Evolutionary conservation across 1,284 basidiomycete species (phyloP), one percentile per base, ranked within the genome.

Genomic region (Fomitopsis betulina): DNA sequence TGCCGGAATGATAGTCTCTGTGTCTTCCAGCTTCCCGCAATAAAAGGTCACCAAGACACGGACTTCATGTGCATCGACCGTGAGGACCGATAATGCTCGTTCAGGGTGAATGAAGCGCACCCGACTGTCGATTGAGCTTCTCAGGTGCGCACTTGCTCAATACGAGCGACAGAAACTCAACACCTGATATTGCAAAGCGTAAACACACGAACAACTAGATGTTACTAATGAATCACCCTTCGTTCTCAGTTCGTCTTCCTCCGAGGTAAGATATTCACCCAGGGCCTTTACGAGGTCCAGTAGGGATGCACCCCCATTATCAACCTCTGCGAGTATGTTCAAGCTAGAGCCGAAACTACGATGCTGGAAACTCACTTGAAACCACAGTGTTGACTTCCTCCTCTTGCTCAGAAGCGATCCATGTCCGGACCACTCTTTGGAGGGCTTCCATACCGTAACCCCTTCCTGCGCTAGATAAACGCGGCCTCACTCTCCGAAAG

Each of bases 201-300:
- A 39, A 56, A 55, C 25, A 53, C 32, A 56, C 53, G 38, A 32
- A 19, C 33, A 45, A 1, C 8, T 4, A 15, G 32, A 57, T 27
- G 33, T 50, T 21, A 33, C 27, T 13, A 15, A 13, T 52, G 40
- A 21, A 58, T 60, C 42, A 87, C 96, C 96, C 77, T 94, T 93
- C 5, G 85, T 82, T 40, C 96, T 81, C 15, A 88, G 72, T 2
- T 81, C 78, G 63, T 91, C 92, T 56, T 96, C 91, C 63, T 95
- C 91, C 1, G 91, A 87, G 0, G 91, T 96, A 30, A 99, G 79
- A 67, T 90, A 94, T 64, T 92, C 88, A 35, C 93, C 93, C 0
- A 97, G 80, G 21, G 86, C 85, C 67, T 92, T 93, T 15, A 98
- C 93, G n/a, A 98, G 75, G 58, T 87, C 81, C 2, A 97, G 77